phyloP scores from a whole-genome alignment of 2,329 filamentous ascomycete genomes.

The Chrysosporium queenslandicum region DNA sequence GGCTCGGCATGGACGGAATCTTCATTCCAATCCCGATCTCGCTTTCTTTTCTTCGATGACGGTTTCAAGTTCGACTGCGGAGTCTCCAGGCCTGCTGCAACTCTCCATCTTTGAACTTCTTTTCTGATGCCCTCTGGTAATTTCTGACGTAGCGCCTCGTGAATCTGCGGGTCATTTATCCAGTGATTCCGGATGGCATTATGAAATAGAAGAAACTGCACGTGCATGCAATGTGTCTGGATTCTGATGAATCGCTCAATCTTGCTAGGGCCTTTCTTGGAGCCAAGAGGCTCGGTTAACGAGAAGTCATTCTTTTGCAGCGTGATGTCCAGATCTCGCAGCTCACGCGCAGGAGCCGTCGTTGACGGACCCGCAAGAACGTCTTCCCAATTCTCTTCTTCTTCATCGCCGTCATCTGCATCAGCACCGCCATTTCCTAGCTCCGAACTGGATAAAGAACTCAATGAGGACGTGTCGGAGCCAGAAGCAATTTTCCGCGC shows the following conservation, averaged over 20 bases:
- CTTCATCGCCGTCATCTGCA: conserved; percentile 52
- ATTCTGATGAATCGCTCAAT: conserved; percentile 68
- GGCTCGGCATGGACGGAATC: conserved; percentile 60
- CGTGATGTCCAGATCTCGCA: conserved; percentile 65
- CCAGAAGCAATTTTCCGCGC: conserved; percentile 13
- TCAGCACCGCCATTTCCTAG: conserved; percentile 29
- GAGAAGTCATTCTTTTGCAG: conserved; percentile 47
- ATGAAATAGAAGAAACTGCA: conserved; percentile 78
- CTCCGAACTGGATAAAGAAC: conserved; percentile 21
- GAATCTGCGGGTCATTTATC: conserved; percentile 65
- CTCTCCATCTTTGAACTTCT: conserved; percentile 63
- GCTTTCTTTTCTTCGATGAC: conserved; percentile 24
- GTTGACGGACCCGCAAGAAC: conserved; percentile 34
- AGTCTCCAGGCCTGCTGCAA: conserved; percentile 53
- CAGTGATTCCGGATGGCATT: conserved; percentile 79
- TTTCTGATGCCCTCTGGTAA: conserved; percentile 58
- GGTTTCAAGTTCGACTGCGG: conserved; percentile 33
- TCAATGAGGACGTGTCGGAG: conserved; percentile 32
- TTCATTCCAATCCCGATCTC: conserved; percentile 58
- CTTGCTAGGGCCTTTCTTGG: conserved; percentile 78
- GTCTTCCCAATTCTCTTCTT: conserved; percentile 51
- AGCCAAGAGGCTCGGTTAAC: conserved; percentile 50
- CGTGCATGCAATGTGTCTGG: conserved; percentile 77
- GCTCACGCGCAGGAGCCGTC: conserved; percentile 40
- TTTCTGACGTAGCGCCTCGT: conserved; percentile 65